phyloP scores from a whole-genome alignment of 177 flowering plant genomes.

The Vitis hybrid region DNA sequence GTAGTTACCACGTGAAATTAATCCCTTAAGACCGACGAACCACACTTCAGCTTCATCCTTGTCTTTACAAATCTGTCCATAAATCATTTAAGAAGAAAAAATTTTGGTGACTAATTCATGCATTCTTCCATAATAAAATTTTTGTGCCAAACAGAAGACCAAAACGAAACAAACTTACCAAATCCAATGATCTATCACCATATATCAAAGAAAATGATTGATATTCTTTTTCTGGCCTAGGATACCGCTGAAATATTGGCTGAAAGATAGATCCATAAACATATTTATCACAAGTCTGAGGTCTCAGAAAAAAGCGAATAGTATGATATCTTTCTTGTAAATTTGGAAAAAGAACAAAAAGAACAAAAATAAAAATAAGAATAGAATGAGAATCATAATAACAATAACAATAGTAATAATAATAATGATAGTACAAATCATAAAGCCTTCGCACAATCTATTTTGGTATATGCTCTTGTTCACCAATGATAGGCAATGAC shows the following conservation, averaged over 20 bases:
- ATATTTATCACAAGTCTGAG: not conserved
- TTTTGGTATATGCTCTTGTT: too few species aligned
- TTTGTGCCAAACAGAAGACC: not conserved
- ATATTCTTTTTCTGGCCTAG: conserved; percentile 80
- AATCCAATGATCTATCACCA: conserved; percentile 65
- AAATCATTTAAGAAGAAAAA: not conserved
- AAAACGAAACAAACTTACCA: conserved; percentile 42
- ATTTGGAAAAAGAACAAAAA: too few species aligned
- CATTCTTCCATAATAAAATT: too few species aligned
- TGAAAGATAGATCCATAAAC: conserved; percentile 22
- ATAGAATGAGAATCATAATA: too few species aligned
- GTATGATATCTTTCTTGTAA: not conserved
- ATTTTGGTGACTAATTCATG: not conserved
- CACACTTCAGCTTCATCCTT: conserved; percentile 71
- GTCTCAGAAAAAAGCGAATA: not conserved
- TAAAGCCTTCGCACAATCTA: too few species aligned
- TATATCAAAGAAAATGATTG: conserved; percentile 75
- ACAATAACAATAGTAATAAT: too few species aligned
- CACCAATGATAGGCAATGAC: too few species aligned
- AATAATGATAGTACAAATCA: too few species aligned
- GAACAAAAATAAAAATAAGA: too few species aligned
- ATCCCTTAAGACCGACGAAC: conserved; percentile 71
- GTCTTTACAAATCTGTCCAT: conserved; percentile 76
- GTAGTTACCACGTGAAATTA: conserved; percentile 45
- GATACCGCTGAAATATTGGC: conserved; percentile 79